phyloP scores from a whole-genome alignment of 306 rosid genomes.

The Cicer arietinum region DNA sequence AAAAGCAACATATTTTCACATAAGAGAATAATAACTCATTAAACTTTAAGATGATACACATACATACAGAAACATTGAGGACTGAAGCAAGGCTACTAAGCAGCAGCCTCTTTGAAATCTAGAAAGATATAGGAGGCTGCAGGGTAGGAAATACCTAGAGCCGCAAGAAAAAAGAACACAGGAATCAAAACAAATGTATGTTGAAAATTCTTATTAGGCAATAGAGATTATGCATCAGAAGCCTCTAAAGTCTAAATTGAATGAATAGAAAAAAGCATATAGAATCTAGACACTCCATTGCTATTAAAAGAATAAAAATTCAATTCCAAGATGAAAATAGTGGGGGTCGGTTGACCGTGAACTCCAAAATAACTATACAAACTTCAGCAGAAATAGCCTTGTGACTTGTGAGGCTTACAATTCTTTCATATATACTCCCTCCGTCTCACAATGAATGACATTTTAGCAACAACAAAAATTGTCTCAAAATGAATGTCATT shows the following conservation, averaged over 20 bases:
- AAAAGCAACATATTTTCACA: constrained; percentile 1
- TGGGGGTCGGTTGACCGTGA: neutral
- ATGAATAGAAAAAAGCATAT: neutral
- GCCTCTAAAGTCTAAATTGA: neutral
- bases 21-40: constrained; percentile 25
- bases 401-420: neutral
- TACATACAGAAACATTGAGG: neutral
- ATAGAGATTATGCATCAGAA: neutral
- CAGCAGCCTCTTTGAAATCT: constrained; percentile 30
- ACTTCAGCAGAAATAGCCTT: constrained; percentile 3
- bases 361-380: neutral
- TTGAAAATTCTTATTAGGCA: neutral
- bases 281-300: neutral
- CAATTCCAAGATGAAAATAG: neutral
- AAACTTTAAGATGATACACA: constrained; percentile 14
- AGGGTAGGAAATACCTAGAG: neutral
- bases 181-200: neutral
- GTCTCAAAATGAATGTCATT: too few species aligned
- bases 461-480: too few species aligned
- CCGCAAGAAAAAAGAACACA: neutral
- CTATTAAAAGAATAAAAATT: neutral
- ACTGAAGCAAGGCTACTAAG: constrained; percentile 33
- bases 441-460: too few species aligned
- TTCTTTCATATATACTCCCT: neutral
- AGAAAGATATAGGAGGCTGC: constrained; percentile 13